Evolutionary conservation across 78 protist species (phyloP).

Genomic region (Cavenderia fasciculata): DNA sequence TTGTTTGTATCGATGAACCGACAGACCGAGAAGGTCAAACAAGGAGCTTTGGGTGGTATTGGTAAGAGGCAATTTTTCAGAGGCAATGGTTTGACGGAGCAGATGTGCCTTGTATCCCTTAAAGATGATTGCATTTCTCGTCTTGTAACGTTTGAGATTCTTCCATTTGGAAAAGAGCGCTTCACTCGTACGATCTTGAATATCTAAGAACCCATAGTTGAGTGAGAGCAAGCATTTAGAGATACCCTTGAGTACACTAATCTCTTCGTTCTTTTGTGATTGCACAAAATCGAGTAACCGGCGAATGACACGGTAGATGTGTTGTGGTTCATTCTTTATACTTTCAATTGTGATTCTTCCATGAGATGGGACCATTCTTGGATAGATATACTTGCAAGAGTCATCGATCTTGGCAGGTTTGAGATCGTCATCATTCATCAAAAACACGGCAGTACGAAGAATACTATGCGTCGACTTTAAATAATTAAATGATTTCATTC

Average conservation of each 20-base stretch:
- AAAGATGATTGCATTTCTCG: slow-evolving; percentile 32
- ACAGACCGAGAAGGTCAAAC: neutral
- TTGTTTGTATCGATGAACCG: slow-evolving; percentile 15
- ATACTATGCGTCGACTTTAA: slow-evolving; percentile 5
- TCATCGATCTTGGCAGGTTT: neutral
- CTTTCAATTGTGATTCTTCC: slow-evolving; percentile 10
- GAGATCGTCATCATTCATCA: slow-evolving; percentile 8
- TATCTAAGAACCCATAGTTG: slow-evolving; percentile 9
- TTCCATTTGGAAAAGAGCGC: slow-evolving; percentile 37
- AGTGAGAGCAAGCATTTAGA: neutral
- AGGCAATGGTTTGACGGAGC: neutral
- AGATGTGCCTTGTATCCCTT: slow-evolving; percentile 25
- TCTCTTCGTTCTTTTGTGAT: slow-evolving; percentile 36
- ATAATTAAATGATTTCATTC: slow-evolving; percentile 20
- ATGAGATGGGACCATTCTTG: neutral
- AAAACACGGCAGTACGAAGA: neutral
- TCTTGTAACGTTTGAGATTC: neutral
- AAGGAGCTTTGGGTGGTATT: neutral
- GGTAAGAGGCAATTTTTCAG: neutral
- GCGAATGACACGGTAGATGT: neutral
- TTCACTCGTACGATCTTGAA: neutral
- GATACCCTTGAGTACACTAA: slow-evolving; percentile 5
- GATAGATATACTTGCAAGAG: neutral
- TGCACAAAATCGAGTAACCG: neutral
- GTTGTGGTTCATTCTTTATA: neutral